These are phyloP conservation scores for Xylaria hypoxylon DNA, from an alignment of 2,329 filamentous ascomycete species.

Conservation along the genomic window DNA sequence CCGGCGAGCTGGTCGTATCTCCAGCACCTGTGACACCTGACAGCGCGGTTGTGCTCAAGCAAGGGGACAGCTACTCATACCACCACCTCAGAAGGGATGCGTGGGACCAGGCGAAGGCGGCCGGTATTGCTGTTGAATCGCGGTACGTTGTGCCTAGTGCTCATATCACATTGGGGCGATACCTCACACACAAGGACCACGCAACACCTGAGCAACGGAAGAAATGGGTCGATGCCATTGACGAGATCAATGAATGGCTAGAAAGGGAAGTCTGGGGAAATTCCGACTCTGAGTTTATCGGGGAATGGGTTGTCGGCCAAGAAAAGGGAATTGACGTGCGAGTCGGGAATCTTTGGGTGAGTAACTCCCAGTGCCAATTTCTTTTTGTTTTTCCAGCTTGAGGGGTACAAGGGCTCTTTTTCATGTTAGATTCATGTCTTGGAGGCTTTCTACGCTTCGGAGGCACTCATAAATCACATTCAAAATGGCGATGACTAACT, in stretches of 20 bases:
- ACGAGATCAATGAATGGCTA: constrained; percentile 81
- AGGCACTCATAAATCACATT: not conserved
- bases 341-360: constrained; percentile 77
- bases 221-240: constrained; percentile 76
- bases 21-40: constrained; percentile 56
- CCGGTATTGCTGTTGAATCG: constrained; percentile 77
- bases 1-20: constrained; percentile 65
- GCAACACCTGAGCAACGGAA: constrained; percentile 68
- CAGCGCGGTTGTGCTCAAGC: constrained; percentile 51
- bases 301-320: constrained; percentile 89
- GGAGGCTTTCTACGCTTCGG: not conserved
- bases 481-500: constrained; percentile 19
- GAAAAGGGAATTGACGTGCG: constrained; percentile 83
- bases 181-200: constrained; percentile 76
- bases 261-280: constrained; percentile 76
- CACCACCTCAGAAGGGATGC: constrained; percentile 89
- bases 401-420: not conserved
- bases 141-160: constrained; percentile 90
- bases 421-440: not conserved
- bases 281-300: constrained; percentile 58
- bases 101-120: constrained; percentile 69
- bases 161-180: constrained; percentile 88
- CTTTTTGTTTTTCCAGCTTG: not conserved
- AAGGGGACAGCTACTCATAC: constrained; percentile 81
- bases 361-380: not conserved